phyloP scores from a whole-genome alignment of 805 yeast species.

The Yarrowia sp. region DNA sequence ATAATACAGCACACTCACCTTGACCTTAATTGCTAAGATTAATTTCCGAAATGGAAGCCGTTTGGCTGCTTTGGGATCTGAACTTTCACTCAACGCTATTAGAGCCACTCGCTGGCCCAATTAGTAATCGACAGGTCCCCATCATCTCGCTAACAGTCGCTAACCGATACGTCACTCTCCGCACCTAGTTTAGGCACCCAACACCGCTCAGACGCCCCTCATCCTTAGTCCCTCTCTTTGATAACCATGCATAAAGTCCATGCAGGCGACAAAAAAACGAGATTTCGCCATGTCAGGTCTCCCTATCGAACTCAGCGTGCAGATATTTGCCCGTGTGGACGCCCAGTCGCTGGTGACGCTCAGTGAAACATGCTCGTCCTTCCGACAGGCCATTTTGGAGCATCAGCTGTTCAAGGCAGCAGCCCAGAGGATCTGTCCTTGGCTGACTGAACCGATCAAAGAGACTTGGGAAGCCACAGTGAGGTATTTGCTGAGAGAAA shows the following conservation, averaged over 20 bases:
- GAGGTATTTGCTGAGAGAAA: neutral
- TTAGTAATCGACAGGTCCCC: no score
- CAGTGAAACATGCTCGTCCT: conserved; percentile 11
- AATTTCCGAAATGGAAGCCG: no score
- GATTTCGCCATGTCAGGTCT: conserved; percentile 2
- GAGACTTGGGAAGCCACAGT: conserved; percentile 18
- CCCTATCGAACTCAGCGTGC: conserved; percentile 24
- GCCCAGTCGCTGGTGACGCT: conserved; percentile 7
- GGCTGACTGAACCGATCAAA: conserved; percentile 1
- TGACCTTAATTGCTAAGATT: no score
- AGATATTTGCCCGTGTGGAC: conserved; percentile 9
- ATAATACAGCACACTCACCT: no score
- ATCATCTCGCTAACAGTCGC: no score
- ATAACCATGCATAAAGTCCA: conserved; percentile 20
- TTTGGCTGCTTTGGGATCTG: no score
- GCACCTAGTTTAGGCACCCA: neutral
- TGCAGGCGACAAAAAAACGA: neutral
- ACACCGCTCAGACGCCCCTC: conserved; percentile 20
- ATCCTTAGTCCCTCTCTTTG: conserved; percentile 8
- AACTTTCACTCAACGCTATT: no score
- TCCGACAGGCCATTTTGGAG: conserved; percentile 3
- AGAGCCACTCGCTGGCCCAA: no score
- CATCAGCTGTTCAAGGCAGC: conserved; percentile 16
- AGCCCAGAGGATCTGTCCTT: conserved; percentile 9
- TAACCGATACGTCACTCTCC: no score